Percentiles rank a stretch among this genome's conserved stretches.
Conservation (phyloP, 2,329 filamentous ascomycete genomes). For the Pestalotiopsis sp. region DNA sequence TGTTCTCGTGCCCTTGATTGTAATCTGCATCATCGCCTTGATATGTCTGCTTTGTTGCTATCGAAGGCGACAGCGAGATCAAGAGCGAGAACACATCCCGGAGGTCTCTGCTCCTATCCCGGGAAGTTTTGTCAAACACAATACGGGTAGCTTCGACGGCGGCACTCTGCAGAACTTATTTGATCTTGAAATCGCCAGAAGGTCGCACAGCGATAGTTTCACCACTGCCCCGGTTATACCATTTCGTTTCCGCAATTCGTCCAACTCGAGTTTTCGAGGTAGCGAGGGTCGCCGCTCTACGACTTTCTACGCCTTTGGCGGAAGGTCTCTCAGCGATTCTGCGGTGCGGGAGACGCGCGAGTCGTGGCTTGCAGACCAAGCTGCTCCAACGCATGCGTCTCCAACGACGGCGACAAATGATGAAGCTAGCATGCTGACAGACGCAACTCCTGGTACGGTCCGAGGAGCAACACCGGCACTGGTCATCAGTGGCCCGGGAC, state of each 20-base stretch:
- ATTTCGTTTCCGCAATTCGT: background rate
- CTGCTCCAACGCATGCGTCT: background rate
- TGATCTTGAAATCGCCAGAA: conserved; percentile 17
- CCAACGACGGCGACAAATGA: background rate
- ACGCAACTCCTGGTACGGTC: background rate
- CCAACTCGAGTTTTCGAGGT: conserved; percentile 8
- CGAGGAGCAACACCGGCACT: background rate
- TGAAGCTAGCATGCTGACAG: conserved; percentile 1
- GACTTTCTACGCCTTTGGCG: background rate
- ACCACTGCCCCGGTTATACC: background rate
- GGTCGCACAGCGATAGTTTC: background rate
- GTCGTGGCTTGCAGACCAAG: conserved; percentile 2
- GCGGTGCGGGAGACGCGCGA: conserved; percentile 5
- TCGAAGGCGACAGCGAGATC: conserved; percentile 23
- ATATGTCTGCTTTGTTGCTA: conserved; percentile 23
- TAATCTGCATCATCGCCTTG: conserved; percentile 14
- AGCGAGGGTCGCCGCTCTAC: background rate
- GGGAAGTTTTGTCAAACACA: conserved; percentile 27
- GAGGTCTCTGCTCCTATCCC: conserved; percentile 31
- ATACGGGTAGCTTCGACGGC: conserved; percentile 17
- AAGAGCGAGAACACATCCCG: conserved; percentile 17
- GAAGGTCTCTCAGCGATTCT: conserved; percentile 1
- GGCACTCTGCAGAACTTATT: conserved; percentile 18
- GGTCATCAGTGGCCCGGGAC: background rate
- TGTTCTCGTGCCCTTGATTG: conserved; percentile 22